phyloP scores from a whole-genome alignment of 1,284 basidiomycete species.

The Trametes polyzona region DNA sequence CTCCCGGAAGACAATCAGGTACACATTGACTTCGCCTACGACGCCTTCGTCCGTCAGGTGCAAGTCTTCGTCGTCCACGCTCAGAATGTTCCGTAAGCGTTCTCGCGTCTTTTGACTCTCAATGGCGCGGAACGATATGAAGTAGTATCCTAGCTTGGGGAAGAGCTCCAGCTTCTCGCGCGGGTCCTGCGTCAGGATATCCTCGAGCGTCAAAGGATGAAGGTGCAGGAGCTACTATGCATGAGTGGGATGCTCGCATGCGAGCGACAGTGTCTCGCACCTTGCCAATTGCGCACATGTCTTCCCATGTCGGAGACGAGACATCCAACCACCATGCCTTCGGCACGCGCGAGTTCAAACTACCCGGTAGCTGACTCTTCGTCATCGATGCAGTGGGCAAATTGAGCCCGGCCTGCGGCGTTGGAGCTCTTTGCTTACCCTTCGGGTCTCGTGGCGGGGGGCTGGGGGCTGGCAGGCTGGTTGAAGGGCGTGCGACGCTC shows the following conservation, averaged over 20 bases:
- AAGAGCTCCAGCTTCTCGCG: conserved; percentile 94
- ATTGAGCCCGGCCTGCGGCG: neutral
- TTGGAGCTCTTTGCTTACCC: conserved; percentile 34
- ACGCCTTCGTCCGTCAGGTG: conserved; percentile 45
- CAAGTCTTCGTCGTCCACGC: conserved; percentile 30
- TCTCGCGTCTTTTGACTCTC: conserved; percentile 58
- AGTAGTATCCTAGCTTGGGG: conserved; percentile 90
- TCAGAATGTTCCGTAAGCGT: conserved; percentile 38
- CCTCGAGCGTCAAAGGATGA: conserved; percentile 94
- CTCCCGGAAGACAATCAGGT: conserved; percentile 88
- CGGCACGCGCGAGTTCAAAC: conserved; percentile 12
- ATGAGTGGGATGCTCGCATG: neutral
- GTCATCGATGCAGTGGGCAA: conserved; percentile 2
- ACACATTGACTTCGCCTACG: conserved; percentile 84
- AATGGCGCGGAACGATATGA: conserved; percentile 87
- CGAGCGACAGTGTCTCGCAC: no score
- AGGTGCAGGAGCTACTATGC: conserved; percentile 74
- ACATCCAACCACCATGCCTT: conserved; percentile 93
- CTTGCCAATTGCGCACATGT: conserved; percentile 88
- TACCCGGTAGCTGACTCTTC: conserved; percentile 7
- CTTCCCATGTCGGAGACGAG: conserved; percentile 87
- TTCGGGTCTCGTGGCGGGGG: conserved; percentile 39
- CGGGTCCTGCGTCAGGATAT: conserved; percentile 93
- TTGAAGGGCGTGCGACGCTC: conserved; percentile 2
- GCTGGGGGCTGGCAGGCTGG: neutral